Evolutionary conservation across 805 yeast genomes (phyloP), one percentile per base, ranked within the genome.

Genomic region (Wickerhamiella kurtzmanii): DNA sequence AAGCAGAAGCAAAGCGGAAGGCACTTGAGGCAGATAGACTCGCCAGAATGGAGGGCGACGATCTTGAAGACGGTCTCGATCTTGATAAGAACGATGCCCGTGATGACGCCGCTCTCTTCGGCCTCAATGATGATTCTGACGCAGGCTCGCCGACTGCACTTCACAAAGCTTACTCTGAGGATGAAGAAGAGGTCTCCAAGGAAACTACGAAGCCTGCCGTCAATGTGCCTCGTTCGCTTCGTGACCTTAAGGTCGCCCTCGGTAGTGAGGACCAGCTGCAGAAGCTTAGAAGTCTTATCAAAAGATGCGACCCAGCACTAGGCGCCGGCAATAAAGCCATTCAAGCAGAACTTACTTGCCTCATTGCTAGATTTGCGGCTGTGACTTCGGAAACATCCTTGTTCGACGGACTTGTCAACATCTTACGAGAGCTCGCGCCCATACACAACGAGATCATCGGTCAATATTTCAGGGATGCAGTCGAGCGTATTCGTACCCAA

Each of bases 291-390:
- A 71, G 73, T 48, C 72, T 87, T 38, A 64, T 83, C 48, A 71
- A 71, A 44, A 60, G 68, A 0, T 77, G 80, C 62, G 85, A 82
- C 52, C 95, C 96, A 13, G 77, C 80, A 51, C 68, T 83, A 45
- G 86, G 83, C 2, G 74, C 70, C 47, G 96, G 95, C 2, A 87
- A 89, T 62, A 86, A 84, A 59, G 82, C 78, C 50, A 79, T 74
- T 56, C 64, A 83, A 53, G 82, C 80, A 20, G 59, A 54, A 2
- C 81, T 88, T 57, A 73, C 82, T 1, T 70, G 74, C 2, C 73
- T 83, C 8, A 54, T 87, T 13, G 68, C 83, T 50, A 75, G 79
- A 53, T 86, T 83, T 56, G 52, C 56, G 3, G 13, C 21, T 28
- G 64, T 64, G 9, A 35, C 43, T 59, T 63, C 38, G 52, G 59